A percentile compares a stretch with the other conserved stretches of the same genome.
phyloP scores from a whole-genome alignment of 73 alveolate genomes.

The Symbiodinium pilosum region DNA sequence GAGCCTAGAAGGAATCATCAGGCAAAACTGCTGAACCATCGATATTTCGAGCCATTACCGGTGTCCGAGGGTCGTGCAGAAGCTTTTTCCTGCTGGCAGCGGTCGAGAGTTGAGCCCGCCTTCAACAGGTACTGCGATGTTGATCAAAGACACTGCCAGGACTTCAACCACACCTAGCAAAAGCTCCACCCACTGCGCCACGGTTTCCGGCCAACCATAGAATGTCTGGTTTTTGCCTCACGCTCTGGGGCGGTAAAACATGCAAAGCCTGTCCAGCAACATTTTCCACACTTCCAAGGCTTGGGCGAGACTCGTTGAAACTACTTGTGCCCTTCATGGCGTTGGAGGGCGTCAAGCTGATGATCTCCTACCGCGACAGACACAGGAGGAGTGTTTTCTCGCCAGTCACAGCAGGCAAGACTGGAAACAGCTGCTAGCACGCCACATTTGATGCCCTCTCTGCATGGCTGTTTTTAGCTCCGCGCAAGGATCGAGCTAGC shows the following conservation, averaged over 20 bases:
- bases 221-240: constrained; percentile 49
- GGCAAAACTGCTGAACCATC: no score
- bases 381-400: no score
- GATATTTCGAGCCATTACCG: no score
- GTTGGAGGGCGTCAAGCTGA: constrained; percentile 62
- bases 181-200: constrained; percentile 73
- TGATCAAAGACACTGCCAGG: background rate
- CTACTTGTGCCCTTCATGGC: constrained; percentile 84
- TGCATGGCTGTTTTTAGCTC: no score
- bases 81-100: constrained; percentile 69
- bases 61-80: background rate
- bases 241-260: no score
- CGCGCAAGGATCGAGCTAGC: no score
- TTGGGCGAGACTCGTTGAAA: constrained; percentile 29
- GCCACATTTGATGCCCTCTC: background rate
- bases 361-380: constrained; percentile 58
- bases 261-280: background rate
- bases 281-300: background rate
- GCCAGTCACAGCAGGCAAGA: no score
- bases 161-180: constrained; percentile 9
- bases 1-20: background rate
- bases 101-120: constrained; percentile 64
- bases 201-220: constrained; percentile 78
- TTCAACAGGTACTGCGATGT: background rate
- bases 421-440: no score